These are phyloP conservation scores for Phalaenopsis aphrodite DNA, from an alignment of 106 monocot species.

Conservation along the genomic window DNA sequence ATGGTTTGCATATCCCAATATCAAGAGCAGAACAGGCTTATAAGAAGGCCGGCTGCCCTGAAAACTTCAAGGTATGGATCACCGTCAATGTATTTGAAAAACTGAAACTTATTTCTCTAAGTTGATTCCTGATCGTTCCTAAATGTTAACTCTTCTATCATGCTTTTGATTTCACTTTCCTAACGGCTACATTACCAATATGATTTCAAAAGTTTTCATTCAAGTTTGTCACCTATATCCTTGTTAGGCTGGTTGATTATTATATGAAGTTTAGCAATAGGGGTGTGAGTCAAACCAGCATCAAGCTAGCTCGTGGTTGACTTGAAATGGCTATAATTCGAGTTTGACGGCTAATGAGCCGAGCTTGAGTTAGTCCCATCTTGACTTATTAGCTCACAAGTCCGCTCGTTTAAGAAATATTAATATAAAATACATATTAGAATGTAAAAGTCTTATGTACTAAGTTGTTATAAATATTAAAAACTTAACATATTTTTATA, in stretches of 20 bases:
- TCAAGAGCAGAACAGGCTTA: constrained; percentile 53
- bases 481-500: too few species aligned
- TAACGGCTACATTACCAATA: not conserved
- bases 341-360: too few species aligned
- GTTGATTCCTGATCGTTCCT: not conserved
- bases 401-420: too few species aligned
- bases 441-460: too few species aligned
- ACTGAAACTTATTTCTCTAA: not conserved
- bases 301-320: too few species aligned
- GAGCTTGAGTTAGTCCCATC: too few species aligned
- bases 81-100: not conserved
- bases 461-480: too few species aligned
- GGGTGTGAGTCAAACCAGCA: too few species aligned
- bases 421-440: too few species aligned
- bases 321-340: too few species aligned
- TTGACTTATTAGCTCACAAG: too few species aligned
- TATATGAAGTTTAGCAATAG: too few species aligned
- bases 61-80: constrained; percentile 61
- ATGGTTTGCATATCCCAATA: constrained; percentile 41
- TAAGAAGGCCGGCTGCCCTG: constrained; percentile 28
- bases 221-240: not conserved
- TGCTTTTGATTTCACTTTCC: not conserved
- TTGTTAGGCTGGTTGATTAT: not conserved
- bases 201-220: not conserved
- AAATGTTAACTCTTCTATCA: not conserved